phyloP scores from a whole-genome alignment of 192 early-diverging fungal genomes.

The Backusella circina region DNA sequence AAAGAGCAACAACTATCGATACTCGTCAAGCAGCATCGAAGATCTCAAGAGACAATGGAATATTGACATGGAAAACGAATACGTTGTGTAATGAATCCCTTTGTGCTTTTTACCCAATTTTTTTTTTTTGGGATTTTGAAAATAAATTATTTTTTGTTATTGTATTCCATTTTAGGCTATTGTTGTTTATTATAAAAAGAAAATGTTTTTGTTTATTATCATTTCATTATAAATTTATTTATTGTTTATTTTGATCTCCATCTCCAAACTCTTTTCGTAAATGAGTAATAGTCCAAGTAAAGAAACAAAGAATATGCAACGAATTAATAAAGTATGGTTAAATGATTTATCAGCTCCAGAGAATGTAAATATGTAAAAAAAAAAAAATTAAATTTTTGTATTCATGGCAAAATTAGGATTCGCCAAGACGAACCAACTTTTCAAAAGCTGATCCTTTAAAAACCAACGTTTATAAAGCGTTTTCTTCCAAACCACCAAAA shows the following conservation, averaged over 20 bases:
- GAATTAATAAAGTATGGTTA: not conserved
- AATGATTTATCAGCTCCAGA: not conserved
- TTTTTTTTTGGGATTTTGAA: not conserved
- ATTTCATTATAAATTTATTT: not conserved
- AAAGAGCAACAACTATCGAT: not conserved
- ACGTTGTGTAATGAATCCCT: not conserved
- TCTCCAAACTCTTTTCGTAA: not conserved
- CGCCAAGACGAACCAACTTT: no score
- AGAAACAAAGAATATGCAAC: not conserved
- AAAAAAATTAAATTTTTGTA: no score
- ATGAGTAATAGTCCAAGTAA: not conserved
- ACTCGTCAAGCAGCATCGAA: slow-evolving; percentile 2
- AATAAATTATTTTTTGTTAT: not conserved
- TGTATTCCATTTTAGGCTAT: not conserved
- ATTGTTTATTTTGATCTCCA: not conserved
- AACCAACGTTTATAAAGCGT: not conserved
- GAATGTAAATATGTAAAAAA: not conserved
- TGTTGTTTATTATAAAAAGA: not conserved
- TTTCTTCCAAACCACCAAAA: not conserved
- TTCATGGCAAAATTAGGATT: not conserved
- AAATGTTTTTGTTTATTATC: not conserved
- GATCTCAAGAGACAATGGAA: not conserved
- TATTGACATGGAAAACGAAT: not conserved
- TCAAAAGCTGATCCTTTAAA: not conserved
- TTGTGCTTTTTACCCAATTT: not conserved